Evolutionary conservation across 352 stramenopile genomes (phyloP), one percentile per base, ranked within the genome.

Genomic region (Phytophthora agathidicida): DNA sequence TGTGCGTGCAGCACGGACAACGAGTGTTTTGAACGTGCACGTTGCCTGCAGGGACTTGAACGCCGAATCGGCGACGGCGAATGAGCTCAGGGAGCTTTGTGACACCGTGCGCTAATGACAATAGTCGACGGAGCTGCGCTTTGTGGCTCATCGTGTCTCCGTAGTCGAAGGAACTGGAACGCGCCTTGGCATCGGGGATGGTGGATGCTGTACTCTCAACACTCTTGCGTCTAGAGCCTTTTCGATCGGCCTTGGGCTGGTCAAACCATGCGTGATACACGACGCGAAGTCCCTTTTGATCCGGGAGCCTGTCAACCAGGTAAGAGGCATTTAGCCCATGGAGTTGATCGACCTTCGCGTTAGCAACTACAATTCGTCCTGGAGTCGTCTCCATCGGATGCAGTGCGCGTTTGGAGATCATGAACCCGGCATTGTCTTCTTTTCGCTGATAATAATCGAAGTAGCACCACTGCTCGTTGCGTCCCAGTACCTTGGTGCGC

Each of bases 1-100:
- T 58, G 23, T 32, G 36, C 3, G 60, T 76, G 42, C 77, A 88
- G 42, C 65, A 69, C 44, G 68, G 60, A 27, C 77, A 88, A 31
- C 68, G 68, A 6, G 54, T 10, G 35, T 83, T 87, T 0, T 56
- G 42, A 1, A 58, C 42, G 1, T 54, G 20, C 27, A 35, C 41
- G 23, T 44, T 16, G 8, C 57, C 47, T 1, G 37, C 42, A 3
- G 47, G 43, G 33, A 85, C 65, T 31, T 86, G 73, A 0, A 75
- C 53, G 13, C 61, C 65, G 0, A 86, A 68, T 0, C 77, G 60
- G 2, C 68, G 42, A 1, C 68, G 73, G 14, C 69, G 70, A 3
- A 88, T 58, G 24, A 83, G 52, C 3, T 54, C 31, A 16, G 65
- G 53, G 3, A 88, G 42, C 20, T 48, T 31, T 0, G 71, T 57